Evolutionary conservation across 257 asterid species (phyloP), one percentile per base, ranked within the genome.

Genomic region (Gardenia jasminoides): DNA sequence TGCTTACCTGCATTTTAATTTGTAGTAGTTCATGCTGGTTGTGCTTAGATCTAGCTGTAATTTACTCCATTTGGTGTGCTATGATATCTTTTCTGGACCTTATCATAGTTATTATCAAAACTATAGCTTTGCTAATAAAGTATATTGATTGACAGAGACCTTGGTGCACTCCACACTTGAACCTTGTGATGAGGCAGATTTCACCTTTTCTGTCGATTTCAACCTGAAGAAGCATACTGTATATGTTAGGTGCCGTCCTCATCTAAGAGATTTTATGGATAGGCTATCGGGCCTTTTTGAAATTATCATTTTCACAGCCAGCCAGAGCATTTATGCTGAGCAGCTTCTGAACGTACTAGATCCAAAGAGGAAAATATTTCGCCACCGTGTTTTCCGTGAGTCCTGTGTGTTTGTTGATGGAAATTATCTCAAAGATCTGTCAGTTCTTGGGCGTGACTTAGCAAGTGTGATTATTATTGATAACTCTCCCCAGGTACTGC

Each of bases 371-470:
- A 96, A 91, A 84, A 81, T 96, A 52, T 93, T 96, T 70, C 96
- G 99, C 22, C 98, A 96, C 84, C 97, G 98, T 78, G 94, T 96
- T 75, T 96, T 84, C 75, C 98, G 99, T 16, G 99, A 96, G 46
- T 93, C 99, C 8, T 96, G 99, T 77, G 93, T 96, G 73, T 78
- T 84, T 81, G 90, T 96, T 67, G 98, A 96, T 81, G 98, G 97
- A 56, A 93, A 93, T 88, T 96, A 93, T 84, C 92, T 96, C 76
- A 96, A 96, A 83, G 99, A 96, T 80, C 90, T 96, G 1, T 88
- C 99, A 7, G 93, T 96, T 88, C 99, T 96, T 82, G 99, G 99
- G 76, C 98, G 99, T 77, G 99, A 96, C 85, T 85, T 96, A 85
- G 86, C 96, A 3, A 95, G 76, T 36, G 97, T 94, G 71, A 88